Evolutionary conservation across 441 rosid genomes (phyloP).

Genomic region (Gossypium schwendimanii): DNA sequence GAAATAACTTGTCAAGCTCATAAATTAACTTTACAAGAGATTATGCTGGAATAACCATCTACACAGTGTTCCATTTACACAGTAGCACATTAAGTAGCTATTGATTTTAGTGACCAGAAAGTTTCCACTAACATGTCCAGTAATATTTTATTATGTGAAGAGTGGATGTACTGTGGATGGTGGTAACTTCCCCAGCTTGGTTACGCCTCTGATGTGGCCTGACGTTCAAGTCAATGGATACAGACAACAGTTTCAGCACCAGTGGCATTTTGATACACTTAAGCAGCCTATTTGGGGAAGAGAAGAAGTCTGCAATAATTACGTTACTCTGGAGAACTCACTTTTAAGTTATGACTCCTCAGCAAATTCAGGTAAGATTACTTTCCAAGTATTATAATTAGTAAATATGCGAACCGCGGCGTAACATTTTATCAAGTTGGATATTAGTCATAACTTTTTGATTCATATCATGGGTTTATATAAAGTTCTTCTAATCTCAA

Average conservation of each 20-base stretch:
- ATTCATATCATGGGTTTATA: background rate
- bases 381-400: background rate
- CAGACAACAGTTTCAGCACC: constrained; percentile 62
- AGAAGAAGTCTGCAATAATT: constrained; percentile 51
- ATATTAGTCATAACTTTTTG: background rate
- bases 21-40: background rate
- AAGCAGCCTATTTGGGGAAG: constrained; percentile 60
- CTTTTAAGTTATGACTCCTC: constrained; percentile 52
- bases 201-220: constrained; percentile 61
- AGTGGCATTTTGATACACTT: constrained; percentile 49
- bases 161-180: constrained; percentile 46
- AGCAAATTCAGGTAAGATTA: constrained; percentile 50
- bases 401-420: background rate
- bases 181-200: constrained; percentile 46
- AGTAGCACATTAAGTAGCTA: background rate
- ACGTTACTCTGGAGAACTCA: constrained; percentile 52
- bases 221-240: constrained; percentile 39
- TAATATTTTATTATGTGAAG: constrained; percentile 34
- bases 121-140: background rate
- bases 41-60: background rate
- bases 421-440: constrained; percentile 16
- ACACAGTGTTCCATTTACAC: background rate
- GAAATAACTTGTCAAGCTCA: background rate
- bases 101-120: background rate
- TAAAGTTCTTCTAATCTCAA: background rate